Evolutionary conservation across 129 eudicot species (phyloP).

Genomic region (Dittrichia graveolens): DNA sequence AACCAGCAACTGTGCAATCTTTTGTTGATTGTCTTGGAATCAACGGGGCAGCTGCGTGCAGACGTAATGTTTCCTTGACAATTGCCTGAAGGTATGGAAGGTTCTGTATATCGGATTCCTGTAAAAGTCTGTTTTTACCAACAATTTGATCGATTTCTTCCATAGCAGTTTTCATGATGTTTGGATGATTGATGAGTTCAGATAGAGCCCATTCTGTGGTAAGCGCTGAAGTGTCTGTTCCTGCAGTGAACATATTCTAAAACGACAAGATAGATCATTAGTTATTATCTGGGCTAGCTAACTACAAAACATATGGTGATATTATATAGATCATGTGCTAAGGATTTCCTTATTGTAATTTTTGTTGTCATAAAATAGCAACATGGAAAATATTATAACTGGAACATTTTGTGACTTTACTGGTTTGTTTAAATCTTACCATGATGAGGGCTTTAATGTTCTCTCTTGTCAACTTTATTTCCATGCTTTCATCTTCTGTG

Average conservation of each 20-base stretch:
- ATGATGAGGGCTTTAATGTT: constrained; percentile 42
- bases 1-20: constrained; percentile 33
- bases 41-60: constrained; percentile 30
- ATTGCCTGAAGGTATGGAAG: constrained; percentile 36
- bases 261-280: neutral
- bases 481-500: constrained; percentile 33
- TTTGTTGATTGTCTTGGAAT: constrained; percentile 27
- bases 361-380: too few relatives aligned
- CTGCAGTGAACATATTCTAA: constrained; percentile 39
- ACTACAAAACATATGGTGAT: too few relatives aligned
- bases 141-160: constrained; percentile 31
- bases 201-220: constrained; percentile 37
- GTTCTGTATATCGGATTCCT: constrained; percentile 40
- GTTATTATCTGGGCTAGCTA: too few relatives aligned
- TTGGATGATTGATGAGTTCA: constrained; percentile 41
- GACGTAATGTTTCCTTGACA: constrained; percentile 36
- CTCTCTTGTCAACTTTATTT: constrained; percentile 37
- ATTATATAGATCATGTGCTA: too few relatives aligned
- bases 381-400: too few relatives aligned
- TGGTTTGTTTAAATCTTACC: constrained; percentile 19
- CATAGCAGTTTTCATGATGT: constrained; percentile 25
- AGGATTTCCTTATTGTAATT: too few relatives aligned
- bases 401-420: too few relatives aligned
- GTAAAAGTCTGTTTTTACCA: constrained; percentile 28
- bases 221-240: constrained; percentile 29